A percentile compares a stretch with the other conserved stretches of the same genome.
These are phyloP conservation scores for Moesziomyces parantarcticus DNA, from an alignment of 1,284 basidiomycete species.

Conservation along the genomic window DNA sequence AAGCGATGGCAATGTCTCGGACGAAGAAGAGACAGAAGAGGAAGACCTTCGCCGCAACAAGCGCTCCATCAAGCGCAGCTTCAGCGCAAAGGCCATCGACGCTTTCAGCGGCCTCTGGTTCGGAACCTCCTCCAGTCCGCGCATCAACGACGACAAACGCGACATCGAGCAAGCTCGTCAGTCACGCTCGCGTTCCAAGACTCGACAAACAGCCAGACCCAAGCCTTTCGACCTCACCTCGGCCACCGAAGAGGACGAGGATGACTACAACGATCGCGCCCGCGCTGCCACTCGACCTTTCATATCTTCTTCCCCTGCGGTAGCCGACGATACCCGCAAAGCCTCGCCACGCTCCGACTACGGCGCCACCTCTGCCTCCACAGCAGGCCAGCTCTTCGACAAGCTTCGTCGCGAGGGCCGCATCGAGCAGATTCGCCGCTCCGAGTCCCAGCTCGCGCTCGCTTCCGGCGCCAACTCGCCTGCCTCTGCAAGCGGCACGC, in stretches of 20 bases:
- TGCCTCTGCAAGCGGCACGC: slow-evolving; percentile 12
- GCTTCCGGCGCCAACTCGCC: slow-evolving; percentile 26
- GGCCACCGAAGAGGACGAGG: slow-evolving; percentile 39
- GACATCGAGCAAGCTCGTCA: slow-evolving; percentile 34
- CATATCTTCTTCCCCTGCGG: slow-evolving; percentile 15
- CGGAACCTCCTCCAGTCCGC: slow-evolving; percentile 25
- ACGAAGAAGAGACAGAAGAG: slow-evolving; percentile 53
- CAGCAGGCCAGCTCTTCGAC: slow-evolving; percentile 44
- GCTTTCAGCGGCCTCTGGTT: slow-evolving; percentile 57
- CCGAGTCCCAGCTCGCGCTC: slow-evolving; percentile 42
- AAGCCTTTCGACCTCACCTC: slow-evolving; percentile 31
- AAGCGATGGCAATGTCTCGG: slow-evolving; percentile 52
- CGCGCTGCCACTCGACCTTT: background rate
- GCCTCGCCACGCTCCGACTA: slow-evolving; percentile 21
- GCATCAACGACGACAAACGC: slow-evolving; percentile 9
- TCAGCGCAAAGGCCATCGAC: slow-evolving; percentile 49
- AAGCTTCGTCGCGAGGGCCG: slow-evolving; percentile 43
- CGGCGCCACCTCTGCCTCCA: slow-evolving; percentile 30
- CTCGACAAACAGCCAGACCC: slow-evolving; percentile 4
- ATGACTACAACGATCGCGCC: slow-evolving; percentile 8
- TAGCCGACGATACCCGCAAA: background rate
- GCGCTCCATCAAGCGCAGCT: slow-evolving; percentile 44
- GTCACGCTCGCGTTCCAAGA: slow-evolving; percentile 1
- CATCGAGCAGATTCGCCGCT: slow-evolving; percentile 42
- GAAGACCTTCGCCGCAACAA: slow-evolving; percentile 30